These are phyloP conservation scores for Solanum paucissectum DNA, from an alignment of 257 asterid species.

Conservation along the genomic window DNA sequence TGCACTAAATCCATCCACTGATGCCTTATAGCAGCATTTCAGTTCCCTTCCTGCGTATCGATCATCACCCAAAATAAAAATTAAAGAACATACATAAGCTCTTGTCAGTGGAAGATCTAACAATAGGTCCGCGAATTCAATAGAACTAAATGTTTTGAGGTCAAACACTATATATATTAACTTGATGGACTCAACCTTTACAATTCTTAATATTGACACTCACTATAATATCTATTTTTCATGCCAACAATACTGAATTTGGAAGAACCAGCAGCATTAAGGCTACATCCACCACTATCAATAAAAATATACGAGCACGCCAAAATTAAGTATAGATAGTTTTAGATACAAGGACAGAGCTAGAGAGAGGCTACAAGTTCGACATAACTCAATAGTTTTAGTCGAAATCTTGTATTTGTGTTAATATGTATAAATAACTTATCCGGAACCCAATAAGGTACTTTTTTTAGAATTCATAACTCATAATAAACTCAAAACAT, in stretches of 20 bases:
- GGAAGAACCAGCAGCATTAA: neutral
- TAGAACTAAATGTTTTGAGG: neutral
- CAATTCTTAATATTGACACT: neutral
- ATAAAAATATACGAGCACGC: neutral
- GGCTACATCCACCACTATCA: neutral
- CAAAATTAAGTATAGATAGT: neutral
- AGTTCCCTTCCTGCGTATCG: slow-evolving; percentile 49
- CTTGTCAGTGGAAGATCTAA: neutral
- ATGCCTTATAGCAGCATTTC: slow-evolving; percentile 81
- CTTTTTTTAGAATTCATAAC: neutral
- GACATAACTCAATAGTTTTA: neutral
- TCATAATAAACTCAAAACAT: neutral
- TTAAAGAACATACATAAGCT: neutral
- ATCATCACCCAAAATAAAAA: neutral
- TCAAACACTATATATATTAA: neutral
- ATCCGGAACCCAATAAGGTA: neutral
- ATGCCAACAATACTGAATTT: neutral
- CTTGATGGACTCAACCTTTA: neutral
- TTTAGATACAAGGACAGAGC: neutral
- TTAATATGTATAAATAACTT: neutral
- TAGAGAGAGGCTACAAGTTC: neutral
- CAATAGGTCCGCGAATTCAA: neutral
- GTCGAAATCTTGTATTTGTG: neutral
- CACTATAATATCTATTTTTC: neutral
- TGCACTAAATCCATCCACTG: slow-evolving; percentile 77